These are phyloP conservation scores for Pigoraptor vietnamica DNA, from an alignment of 78 protist species.

Conservation along the genomic window DNA sequence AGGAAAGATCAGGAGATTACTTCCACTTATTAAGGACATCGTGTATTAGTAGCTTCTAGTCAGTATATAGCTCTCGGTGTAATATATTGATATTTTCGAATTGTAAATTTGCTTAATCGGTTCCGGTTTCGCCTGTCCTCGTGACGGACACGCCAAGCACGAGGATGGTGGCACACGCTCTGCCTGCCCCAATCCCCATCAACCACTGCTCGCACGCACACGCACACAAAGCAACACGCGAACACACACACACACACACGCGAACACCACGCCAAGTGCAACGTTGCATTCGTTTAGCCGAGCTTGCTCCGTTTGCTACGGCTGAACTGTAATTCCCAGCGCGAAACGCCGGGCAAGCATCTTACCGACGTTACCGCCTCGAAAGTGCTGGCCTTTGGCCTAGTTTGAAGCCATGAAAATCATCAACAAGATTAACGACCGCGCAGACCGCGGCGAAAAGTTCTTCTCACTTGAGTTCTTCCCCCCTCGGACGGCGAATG, in stretches of 20 bases:
- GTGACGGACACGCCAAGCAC: too few species aligned
- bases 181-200: too few species aligned
- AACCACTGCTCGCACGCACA: background rate
- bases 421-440: slow-evolving; percentile 26
- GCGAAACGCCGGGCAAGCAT: background rate
- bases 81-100: too few species aligned
- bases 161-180: too few species aligned
- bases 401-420: slow-evolving; percentile 20
- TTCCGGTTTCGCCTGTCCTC: too few species aligned
- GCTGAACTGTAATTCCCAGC: background rate
- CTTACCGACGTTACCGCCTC: background rate
- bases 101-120: too few species aligned
- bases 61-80: too few species aligned
- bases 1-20: too few species aligned
- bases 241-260: slow-evolving; percentile 2
- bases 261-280: background rate
- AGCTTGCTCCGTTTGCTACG: background rate
- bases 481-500: slow-evolving; percentile 75
- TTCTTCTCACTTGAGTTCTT: slow-evolving; percentile 72
- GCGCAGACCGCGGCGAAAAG: slow-evolving; percentile 5
- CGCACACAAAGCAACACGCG: background rate
- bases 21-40: too few species aligned
- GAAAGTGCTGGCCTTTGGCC: background rate
- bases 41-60: too few species aligned
- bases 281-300: background rate